Percentiles rank a stretch among this genome's conserved stretches.
Evolutionary conservation across 345 rosid genomes (phyloP).

Genomic region (Linum trigynum): DNA sequence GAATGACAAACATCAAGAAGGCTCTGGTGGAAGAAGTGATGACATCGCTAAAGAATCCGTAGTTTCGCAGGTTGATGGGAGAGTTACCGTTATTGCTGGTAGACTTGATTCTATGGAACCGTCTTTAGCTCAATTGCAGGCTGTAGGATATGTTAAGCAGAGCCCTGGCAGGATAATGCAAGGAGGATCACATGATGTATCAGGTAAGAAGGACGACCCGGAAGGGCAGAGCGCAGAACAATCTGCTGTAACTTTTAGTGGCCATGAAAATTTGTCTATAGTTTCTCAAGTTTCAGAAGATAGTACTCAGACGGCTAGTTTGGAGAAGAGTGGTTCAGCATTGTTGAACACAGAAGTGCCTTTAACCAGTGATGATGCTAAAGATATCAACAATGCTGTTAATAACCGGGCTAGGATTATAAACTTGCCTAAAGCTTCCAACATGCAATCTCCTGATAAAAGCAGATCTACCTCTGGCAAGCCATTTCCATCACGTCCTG

Average conservation of each 20-base stretch:
- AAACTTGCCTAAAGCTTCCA: constrained; percentile 42
- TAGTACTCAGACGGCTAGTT: constrained; percentile 21
- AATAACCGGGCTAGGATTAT: constrained; percentile 44
- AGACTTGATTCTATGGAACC: constrained; percentile 23
- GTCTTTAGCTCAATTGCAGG: constrained; percentile 20
- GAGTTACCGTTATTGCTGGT: constrained; percentile 11
- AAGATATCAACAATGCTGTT: constrained; percentile 35
- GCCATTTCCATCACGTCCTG: constrained; percentile 32
- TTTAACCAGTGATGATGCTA: constrained; percentile 30
- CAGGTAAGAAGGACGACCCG: constrained; percentile 22
- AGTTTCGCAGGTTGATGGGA: constrained; percentile 17
- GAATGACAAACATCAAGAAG: constrained; percentile 18
- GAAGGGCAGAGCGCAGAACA: constrained; percentile 23
- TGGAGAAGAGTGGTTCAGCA: constrained; percentile 29
- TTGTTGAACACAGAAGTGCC: constrained; percentile 31
- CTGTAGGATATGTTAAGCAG: constrained; percentile 18
- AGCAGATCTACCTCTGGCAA: constrained; percentile 36
- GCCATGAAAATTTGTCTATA: constrained; percentile 28
- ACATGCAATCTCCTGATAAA: constrained; percentile 36
- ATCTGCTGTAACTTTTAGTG: constrained; percentile 17
- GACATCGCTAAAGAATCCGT: constrained; percentile 14
- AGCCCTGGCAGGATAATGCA: constrained; percentile 13
- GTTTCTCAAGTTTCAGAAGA: constrained; percentile 28
- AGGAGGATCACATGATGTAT: constrained; percentile 18
- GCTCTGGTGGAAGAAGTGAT: constrained; percentile 23